Percentiles rank a stretch among this genome's conserved stretches.
These are phyloP conservation scores for Ramaria sp. DNA, from an alignment of 768 basidiomycete species.

Conservation along the genomic window DNA sequence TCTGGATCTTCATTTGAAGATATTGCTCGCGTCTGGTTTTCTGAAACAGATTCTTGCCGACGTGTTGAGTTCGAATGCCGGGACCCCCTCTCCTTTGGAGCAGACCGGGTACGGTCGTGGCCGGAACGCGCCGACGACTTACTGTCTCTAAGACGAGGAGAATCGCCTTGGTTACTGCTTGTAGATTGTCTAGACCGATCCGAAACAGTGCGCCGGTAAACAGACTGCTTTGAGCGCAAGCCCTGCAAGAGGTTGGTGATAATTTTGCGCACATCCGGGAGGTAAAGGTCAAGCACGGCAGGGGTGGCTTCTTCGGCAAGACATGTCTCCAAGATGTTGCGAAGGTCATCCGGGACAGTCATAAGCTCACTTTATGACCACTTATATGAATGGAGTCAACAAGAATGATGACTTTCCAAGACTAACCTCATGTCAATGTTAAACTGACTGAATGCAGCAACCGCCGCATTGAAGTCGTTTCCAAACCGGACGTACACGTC, in stretches of 20 bases:
- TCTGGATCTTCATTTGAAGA: background rate
- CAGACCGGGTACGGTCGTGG: constrained; percentile 1
- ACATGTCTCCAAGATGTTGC: constrained; percentile 80
- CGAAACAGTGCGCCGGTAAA: constrained; percentile 67
- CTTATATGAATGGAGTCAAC: background rate
- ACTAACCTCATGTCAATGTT: constrained; percentile 89
- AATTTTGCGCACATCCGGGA: constrained; percentile 84
- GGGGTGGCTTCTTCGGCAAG: constrained; percentile 82
- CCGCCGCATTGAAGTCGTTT: constrained; percentile 94
- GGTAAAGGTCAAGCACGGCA: constrained; percentile 78
- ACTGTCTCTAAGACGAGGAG: background rate
- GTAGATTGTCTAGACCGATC: constrained; percentile 27
- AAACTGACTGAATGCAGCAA: constrained; percentile 75
- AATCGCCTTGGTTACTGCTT: background rate
- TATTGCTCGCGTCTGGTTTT: background rate
- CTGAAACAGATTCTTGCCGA: background rate
- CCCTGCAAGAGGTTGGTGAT: constrained; percentile 91
- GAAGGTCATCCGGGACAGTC: constrained; percentile 79
- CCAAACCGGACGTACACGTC: constrained; percentile 95
- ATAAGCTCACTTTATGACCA: constrained; percentile 62
- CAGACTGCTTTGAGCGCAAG: constrained; percentile 82
- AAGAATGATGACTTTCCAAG: background rate
- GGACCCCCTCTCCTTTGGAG: constrained; percentile 1
- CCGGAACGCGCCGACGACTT: background rate
- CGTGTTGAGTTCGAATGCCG: background rate